phyloP scores from a whole-genome alignment of 768 basidiomycete species.

The Kondoa malvinella region DNA sequence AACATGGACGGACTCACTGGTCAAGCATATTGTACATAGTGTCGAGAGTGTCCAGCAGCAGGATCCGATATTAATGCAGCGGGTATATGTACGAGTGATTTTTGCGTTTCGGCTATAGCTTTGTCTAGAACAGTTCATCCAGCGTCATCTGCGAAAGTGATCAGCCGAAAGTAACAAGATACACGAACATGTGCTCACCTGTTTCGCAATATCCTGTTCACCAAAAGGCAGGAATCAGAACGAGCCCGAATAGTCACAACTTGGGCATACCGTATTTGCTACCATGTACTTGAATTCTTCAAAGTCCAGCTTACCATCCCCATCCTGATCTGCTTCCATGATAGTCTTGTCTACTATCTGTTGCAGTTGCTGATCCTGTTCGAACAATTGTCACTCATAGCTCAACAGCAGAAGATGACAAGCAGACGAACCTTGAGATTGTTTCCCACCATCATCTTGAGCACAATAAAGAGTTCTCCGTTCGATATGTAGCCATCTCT shows the following conservation, averaged over 20 bases:
- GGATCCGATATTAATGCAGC: not conserved
- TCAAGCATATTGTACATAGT: no score
- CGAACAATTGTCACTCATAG: not conserved
- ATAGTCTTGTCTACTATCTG: slow-evolving; percentile 99
- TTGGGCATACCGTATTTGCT: slow-evolving; percentile 62
- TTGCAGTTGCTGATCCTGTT: slow-evolving; percentile 88
- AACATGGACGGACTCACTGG: no score
- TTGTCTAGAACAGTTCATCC: slow-evolving; percentile 62
- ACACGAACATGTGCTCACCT: no score
- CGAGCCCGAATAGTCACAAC: not conserved
- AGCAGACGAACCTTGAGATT: slow-evolving; percentile 62
- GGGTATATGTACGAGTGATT: not conserved
- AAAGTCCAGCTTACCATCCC: slow-evolving; percentile 91
- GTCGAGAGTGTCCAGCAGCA: not conserved
- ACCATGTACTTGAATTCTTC: slow-evolving; percentile 96
- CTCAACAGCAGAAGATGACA: not conserved
- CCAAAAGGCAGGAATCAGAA: not conserved
- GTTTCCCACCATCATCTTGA: slow-evolving; percentile 99
- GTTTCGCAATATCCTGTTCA: slow-evolving; percentile 83
- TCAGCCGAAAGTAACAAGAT: no score
- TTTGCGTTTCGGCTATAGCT: not conserved
- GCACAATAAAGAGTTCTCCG: slow-evolving; percentile 89
- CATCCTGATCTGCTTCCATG: slow-evolving; percentile 97
- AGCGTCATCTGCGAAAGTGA: slow-evolving; percentile 97
- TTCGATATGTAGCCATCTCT: slow-evolving; percentile 95